Conservation (phyloP, 768 basidiomycete genomes). For the Sarcomyxa edulis region DNA sequence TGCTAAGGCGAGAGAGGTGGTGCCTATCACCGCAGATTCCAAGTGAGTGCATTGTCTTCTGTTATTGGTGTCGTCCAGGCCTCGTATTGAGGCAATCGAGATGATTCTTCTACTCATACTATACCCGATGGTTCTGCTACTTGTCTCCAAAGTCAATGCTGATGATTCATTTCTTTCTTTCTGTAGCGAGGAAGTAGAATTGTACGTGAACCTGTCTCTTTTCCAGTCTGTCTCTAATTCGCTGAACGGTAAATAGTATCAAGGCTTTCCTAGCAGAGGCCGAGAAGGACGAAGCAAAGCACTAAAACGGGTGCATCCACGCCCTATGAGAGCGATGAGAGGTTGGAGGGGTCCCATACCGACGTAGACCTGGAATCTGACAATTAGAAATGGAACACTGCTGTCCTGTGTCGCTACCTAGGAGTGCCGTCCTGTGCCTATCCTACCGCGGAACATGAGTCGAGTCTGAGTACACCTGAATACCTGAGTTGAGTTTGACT, state of each 20-base stretch:
- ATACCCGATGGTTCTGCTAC: too few relatives aligned
- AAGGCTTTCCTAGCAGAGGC: slow-evolving; percentile 76
- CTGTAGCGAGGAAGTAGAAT: slow-evolving; percentile 76
- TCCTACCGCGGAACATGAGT: background rate
- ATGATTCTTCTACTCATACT: too few relatives aligned
- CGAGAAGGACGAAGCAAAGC: slow-evolving; percentile 64
- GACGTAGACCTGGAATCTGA: background rate
- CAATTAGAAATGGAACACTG: background rate
- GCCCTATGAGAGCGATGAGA: background rate
- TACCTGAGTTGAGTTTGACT: too few relatives aligned
- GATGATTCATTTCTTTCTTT: slow-evolving; percentile 10
- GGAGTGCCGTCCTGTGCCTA: background rate
- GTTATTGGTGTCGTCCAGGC: background rate
- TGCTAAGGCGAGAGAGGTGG: slow-evolving; percentile 56
- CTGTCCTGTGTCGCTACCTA: background rate
- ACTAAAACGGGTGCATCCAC: slow-evolving; percentile 33
- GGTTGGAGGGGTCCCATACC: background rate
- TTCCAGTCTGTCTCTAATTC: slow-evolving; percentile 30
- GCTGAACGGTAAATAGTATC: slow-evolving; percentile 64
- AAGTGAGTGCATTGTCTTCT: slow-evolving; percentile 42
- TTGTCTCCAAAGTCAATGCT: background rate
- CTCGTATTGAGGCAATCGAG: too few relatives aligned
- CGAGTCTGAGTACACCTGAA: background rate
- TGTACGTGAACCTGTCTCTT: slow-evolving; percentile 46
- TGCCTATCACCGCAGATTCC: slow-evolving; percentile 61